Evolutionary conservation across 2,329 filamentous ascomycete genomes (phyloP).

Genomic region (Ceratocystis alfenasii): DNA sequence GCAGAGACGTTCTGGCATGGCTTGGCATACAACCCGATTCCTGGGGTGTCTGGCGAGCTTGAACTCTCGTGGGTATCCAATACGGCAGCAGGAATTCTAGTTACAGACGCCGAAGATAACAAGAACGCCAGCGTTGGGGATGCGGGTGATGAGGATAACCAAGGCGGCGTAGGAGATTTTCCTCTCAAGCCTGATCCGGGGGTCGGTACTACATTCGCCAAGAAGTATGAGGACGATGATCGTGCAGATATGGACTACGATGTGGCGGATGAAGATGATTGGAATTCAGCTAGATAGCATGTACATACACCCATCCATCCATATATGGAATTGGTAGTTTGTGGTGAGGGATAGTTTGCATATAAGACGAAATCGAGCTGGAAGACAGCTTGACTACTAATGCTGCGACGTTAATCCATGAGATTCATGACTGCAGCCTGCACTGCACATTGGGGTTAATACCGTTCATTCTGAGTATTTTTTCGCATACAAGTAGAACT

Average conservation of each 20-base stretch:
- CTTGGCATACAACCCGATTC: constrained; percentile 45
- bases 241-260: constrained; percentile 42
- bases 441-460: too few species aligned
- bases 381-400: too few species aligned
- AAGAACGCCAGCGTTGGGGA: constrained; percentile 17
- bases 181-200: background rate
- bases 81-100: constrained; percentile 25
- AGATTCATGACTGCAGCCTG: too few species aligned
- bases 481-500: background rate
- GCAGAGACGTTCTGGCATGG: constrained; percentile 58
- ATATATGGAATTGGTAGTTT: background rate
- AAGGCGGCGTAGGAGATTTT: background rate
- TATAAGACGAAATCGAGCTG: too few species aligned
- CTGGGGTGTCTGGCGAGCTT: constrained; percentile 49
- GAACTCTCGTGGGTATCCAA: constrained; percentile 52
- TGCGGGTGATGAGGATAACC: constrained; percentile 18
- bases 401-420: too few species aligned
- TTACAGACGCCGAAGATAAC: constrained; percentile 23
- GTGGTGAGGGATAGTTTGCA: background rate
- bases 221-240: constrained; percentile 27
- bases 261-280: constrained; percentile 40
- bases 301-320: background rate
- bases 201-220: constrained; percentile 8
- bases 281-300: constrained; percentile 27
- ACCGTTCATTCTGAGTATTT: too few species aligned